Evolutionary conservation across 805 yeast genomes (phyloP), one percentile per base, ranked within the genome.

Genomic region (Phaffomyces antillensis): DNA sequence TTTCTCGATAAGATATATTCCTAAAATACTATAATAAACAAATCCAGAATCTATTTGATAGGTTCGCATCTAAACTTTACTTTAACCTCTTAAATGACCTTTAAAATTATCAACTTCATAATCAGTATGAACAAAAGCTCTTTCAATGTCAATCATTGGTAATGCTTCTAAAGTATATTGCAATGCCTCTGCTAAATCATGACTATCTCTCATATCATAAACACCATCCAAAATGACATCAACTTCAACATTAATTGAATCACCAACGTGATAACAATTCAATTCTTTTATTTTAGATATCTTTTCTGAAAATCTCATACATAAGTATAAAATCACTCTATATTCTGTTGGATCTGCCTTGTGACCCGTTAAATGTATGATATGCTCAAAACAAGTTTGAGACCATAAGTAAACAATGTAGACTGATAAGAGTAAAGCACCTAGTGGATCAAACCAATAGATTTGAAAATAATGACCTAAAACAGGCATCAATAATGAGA

Each of bases 61-160:
- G n/a, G 34, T 26, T 10, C 28, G 9, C 28, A 5, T 30, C 16
- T 8, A 30, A 12, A 33, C 23, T 16, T 13, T 13, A 33, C 23
- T 16, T 13, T 13, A 35, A 12, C 47, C 43, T 41, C 50, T 40
- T 37, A 68, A 45, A 44, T 70, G 73, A 1, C 73, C 73, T 36
- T 52, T 52, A 52, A 55, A 69, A 48, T 70, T 70, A 12, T 62
- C 60, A 16, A 61, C 71, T 37, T 62, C 61, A 48, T 79, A 80
- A 54, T 86, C 95, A 30, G 85, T 71, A 59, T 86, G 95, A 16
- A 86, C 93, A 68, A 81, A 86, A 2, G 90, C 88, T 42, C 95
- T 68, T 58, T 86, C 91, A 3, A 86, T 88, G 60, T 71, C 75
- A 3, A 86, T 89, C 60, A 70, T 75, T 0, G 91, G 89, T 47